These are phyloP conservation scores for Colletotrichum tanaceti DNA, from an alignment of 2,329 filamentous ascomycete genomes.

Conservation along the genomic window DNA sequence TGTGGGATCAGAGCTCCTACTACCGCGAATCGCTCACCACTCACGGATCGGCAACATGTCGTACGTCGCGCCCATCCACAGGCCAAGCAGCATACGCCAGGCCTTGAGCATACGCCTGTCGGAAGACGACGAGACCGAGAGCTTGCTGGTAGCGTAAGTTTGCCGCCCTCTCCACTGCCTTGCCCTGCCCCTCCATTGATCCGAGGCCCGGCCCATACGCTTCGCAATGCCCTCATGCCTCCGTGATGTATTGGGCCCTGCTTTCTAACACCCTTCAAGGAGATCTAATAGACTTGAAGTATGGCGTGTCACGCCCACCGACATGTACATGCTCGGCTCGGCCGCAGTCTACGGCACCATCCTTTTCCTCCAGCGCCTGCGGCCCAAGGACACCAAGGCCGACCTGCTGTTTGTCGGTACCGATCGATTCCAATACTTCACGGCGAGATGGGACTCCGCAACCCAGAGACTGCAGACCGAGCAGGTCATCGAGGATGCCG, in stretches of 20 bases:
- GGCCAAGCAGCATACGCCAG: conserved; percentile 90
- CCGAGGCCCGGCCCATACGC: not conserved
- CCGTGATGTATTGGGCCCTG: not conserved
- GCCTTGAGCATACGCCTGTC: conserved; percentile 82
- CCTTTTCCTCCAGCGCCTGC: conserved; percentile 83
- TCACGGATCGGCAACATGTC: conserved; percentile 71
- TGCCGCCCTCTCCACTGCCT: conserved; percentile 1
- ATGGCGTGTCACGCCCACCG: conserved; percentile 76
- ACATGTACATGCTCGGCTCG: conserved; percentile 73
- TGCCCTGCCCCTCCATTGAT: conserved; percentile 23
- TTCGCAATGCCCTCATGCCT: not conserved
- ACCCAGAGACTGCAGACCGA: conserved; percentile 62
- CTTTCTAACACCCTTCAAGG: conserved; percentile 58
- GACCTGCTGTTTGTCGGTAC: conserved; percentile 95
- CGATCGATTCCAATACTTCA: conserved; percentile 91
- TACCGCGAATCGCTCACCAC: conserved; percentile 19
- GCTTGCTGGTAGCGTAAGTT: conserved; percentile 84
- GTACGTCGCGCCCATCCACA: conserved; percentile 93
- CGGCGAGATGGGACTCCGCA: conserved; percentile 80
- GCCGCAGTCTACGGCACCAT: conserved; percentile 86
- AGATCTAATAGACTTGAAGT: conserved; percentile 89
- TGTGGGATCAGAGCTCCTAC: conserved; percentile 35
- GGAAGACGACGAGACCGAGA: conserved; percentile 75
- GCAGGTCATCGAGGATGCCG: conserved; percentile 63
- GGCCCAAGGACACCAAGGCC: conserved; percentile 76